phyloP scores from a whole-genome alignment of 257 asterid genomes.

The Jasminum sambac region DNA sequence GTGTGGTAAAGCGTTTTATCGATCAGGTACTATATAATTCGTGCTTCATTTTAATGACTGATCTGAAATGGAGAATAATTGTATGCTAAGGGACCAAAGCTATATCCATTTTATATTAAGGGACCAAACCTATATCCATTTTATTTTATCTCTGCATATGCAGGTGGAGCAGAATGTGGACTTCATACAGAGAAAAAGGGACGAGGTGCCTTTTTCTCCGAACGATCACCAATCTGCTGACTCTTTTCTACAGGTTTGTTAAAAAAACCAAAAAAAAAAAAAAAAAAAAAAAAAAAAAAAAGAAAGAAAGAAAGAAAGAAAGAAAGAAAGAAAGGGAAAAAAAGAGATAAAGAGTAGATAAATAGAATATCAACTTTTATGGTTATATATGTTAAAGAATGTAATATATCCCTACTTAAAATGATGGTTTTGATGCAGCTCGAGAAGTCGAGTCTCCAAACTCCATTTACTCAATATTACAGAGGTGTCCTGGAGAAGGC shows the following conservation, averaged over 20 bases:
- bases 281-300: no score
- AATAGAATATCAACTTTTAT: constrained; percentile 22
- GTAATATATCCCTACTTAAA: constrained; percentile 18
- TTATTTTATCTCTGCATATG: constrained; percentile 9
- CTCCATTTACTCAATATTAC: constrained; percentile 77
- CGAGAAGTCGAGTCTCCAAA: constrained; percentile 61
- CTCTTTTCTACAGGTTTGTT: constrained; percentile 84
- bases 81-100: constrained; percentile 10
- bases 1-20: constrained; percentile 65
- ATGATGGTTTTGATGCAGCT: constrained; percentile 46
- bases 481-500: constrained; percentile 75
- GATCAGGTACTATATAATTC: constrained; percentile 68
- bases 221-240: constrained; percentile 77
- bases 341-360: no score
- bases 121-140: no score
- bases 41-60: constrained; percentile 17
- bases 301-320: no score
- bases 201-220: constrained; percentile 83
- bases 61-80: no score
- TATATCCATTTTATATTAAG: neutral
- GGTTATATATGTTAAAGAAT: constrained; percentile 6
- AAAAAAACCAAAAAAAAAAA: no score
- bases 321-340: no score
- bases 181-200: constrained; percentile 84
- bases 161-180: constrained; percentile 86